Evolutionary conservation across 345 rosid genomes (phyloP).

Genomic region (Euphorbia tirucalli): DNA sequence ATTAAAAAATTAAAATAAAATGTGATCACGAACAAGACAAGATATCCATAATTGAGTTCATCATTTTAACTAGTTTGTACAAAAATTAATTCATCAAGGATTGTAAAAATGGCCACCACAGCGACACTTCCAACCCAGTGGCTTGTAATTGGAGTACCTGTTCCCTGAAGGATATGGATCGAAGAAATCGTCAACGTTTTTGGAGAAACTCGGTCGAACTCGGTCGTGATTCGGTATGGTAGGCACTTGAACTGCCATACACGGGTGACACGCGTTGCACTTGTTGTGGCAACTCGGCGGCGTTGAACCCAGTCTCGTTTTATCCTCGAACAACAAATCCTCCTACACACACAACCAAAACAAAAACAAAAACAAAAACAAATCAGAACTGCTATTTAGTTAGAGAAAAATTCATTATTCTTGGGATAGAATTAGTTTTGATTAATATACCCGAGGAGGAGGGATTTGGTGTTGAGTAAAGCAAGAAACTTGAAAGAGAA

Average conservation of each 20-base stretch:
- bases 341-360: constrained; percentile 11
- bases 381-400: too few species aligned
- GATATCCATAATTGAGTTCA: too few species aligned
- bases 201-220: constrained; percentile 8
- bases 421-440: too few species aligned
- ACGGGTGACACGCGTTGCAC: constrained; percentile 84
- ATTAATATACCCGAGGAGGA: constrained; percentile 21
- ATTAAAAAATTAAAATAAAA: neutral
- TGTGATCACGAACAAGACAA: neutral
- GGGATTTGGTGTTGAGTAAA: constrained; percentile 11
- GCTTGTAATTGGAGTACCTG: constrained; percentile 84
- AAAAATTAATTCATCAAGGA: constrained; percentile 35
- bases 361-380: neutral
- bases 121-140: constrained; percentile 88
- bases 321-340: constrained; percentile 52
- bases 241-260: constrained; percentile 85
- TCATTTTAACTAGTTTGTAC: neutral
- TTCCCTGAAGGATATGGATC: constrained; percentile 40
- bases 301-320: constrained; percentile 77
- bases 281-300: constrained; percentile 93
- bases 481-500: constrained; percentile 24
- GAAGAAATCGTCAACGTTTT: constrained; percentile 21
- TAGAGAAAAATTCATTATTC: neutral
- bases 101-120: constrained; percentile 71
- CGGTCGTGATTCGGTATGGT: constrained; percentile 38